A percentile compares a stretch with the other conserved stretches of the same genome.
phyloP scores from a whole-genome alignment of 805 yeast genomes.

The Metschnikowia baotianmanensis region DNA sequence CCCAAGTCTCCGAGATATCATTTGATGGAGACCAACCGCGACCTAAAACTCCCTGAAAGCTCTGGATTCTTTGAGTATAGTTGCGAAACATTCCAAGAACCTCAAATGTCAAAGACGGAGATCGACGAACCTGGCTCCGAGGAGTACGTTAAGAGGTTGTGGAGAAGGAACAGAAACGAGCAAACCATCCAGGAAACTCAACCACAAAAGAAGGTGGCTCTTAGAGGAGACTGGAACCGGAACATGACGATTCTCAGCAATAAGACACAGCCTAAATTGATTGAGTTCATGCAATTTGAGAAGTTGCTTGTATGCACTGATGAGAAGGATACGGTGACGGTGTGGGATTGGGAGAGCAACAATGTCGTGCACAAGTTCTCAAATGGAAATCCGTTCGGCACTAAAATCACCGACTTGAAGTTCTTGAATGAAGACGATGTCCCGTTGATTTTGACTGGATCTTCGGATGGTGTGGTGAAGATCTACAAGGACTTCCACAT shows the following conservation, averaged over 20 bases:
- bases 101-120: slow-evolving; percentile 84
- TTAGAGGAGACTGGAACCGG: slow-evolving; percentile 83
- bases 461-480: slow-evolving; percentile 92
- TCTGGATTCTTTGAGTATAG: slow-evolving; percentile 72
- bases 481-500: slow-evolving; percentile 72
- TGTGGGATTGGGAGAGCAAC: slow-evolving; percentile 82
- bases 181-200: slow-evolving; percentile 84
- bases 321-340: slow-evolving; percentile 76
- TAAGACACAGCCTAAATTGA: slow-evolving; percentile 72
- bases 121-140: slow-evolving; percentile 90
- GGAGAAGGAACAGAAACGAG: slow-evolving; percentile 92
- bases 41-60: slow-evolving; percentile 50
- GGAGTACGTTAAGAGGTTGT: slow-evolving; percentile 73
- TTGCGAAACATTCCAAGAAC: slow-evolving; percentile 93
- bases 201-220: slow-evolving; percentile 77
- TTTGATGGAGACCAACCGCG: slow-evolving; percentile 30
- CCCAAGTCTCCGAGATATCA: slow-evolving; percentile 60
- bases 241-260: slow-evolving; percentile 59
- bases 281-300: slow-evolving; percentile 89
- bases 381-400: slow-evolving; percentile 83
- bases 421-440: slow-evolving; percentile 89
- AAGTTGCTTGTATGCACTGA: slow-evolving; percentile 76
- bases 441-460: slow-evolving; percentile 81
- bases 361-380: slow-evolving; percentile 65
- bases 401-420: slow-evolving; percentile 82